phyloP scores from a whole-genome alignment of 2,329 filamentous ascomycete species.

The Exophiala calicioides region DNA sequence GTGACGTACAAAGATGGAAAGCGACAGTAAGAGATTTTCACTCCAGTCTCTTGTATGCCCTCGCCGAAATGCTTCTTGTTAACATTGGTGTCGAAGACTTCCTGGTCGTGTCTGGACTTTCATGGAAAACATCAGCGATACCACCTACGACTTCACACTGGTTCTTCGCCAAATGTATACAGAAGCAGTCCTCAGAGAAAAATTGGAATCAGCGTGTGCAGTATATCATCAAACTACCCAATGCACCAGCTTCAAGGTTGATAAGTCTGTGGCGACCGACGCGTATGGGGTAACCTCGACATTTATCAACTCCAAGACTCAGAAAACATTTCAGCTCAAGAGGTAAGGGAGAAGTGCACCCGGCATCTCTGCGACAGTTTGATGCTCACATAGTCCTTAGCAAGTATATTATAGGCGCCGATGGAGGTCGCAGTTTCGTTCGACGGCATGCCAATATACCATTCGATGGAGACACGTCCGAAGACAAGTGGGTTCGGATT shows the following conservation, averaged over 20 bases:
- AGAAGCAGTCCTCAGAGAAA: not conserved
- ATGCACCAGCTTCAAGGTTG: not conserved
- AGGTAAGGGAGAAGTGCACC: no score
- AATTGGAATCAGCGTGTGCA: not conserved
- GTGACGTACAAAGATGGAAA: not conserved
- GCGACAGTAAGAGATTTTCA: no score
- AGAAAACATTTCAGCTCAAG: no score
- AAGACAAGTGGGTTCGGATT: constrained; percentile 5
- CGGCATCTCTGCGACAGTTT: no score
- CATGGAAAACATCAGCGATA: constrained; percentile 1
- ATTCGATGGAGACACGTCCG: not conserved
- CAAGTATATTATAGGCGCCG: constrained; percentile 5
- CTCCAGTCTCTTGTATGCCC: no score
- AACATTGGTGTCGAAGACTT: not conserved
- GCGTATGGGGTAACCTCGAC: no score
- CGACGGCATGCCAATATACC: not conserved
- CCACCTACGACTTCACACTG: not conserved
- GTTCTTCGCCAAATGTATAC: not conserved
- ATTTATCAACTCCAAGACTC: no score
- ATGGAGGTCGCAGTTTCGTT: not conserved
- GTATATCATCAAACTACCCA: no score
- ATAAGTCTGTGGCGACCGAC: no score
- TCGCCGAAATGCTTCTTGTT: no score
- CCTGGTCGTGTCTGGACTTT: not conserved
- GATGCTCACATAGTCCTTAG: not conserved